Evolutionary conservation across 2,329 filamentous ascomycete genomes (phyloP), one percentile per base, ranked within the genome.

Genomic region (Ilyonectria mors-panacis): DNA sequence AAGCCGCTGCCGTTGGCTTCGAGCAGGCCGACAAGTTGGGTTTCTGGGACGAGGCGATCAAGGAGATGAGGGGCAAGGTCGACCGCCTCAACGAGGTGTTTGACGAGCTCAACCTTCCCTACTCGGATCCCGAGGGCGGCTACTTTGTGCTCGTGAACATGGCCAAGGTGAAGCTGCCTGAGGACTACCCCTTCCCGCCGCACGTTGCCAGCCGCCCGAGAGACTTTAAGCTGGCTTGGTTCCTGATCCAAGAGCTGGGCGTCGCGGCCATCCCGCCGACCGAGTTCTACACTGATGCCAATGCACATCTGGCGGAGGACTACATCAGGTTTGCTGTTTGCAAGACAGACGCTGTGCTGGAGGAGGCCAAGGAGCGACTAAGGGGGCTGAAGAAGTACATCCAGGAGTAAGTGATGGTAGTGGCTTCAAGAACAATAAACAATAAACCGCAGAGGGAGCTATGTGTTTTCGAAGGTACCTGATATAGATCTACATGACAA

Each of bases 141-240:
- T 99, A 99, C 85, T 99, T 99, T 78, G 94, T 99, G 44, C 89
- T 99, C 59, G 96, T 94, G 70, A 99, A 99, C 84, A 91, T 98
- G 86, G 86, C 89, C 64, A 95, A 95, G 78, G 94, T 99, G 64
- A 90, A 93, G 78, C 79, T 99, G 6, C 96, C 96, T 0, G 87
- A 87, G 5, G 91, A 91, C 78, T 99, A 98, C 80, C 88, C 92
- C 0, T 98, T 98, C 85, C 96, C 96, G 30, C 86, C 91, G 1
- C 94, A 98, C 78, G 95, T 99, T 39, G 93, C 93, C 15, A 91
- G 87, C 76, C 89, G 96, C 2, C 94, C 96, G 26, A 87, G 96
- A 33, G 96, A 99, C 80, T 99, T 98, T 84, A 94, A 97, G 85
- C 88, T 99, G 53, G 90, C 91, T 39, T 99, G 95, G 95, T 98